These are phyloP conservation scores for Coriolopsis trogii DNA, from an alignment of 1,284 basidiomycete species.

Conservation along the genomic window DNA sequence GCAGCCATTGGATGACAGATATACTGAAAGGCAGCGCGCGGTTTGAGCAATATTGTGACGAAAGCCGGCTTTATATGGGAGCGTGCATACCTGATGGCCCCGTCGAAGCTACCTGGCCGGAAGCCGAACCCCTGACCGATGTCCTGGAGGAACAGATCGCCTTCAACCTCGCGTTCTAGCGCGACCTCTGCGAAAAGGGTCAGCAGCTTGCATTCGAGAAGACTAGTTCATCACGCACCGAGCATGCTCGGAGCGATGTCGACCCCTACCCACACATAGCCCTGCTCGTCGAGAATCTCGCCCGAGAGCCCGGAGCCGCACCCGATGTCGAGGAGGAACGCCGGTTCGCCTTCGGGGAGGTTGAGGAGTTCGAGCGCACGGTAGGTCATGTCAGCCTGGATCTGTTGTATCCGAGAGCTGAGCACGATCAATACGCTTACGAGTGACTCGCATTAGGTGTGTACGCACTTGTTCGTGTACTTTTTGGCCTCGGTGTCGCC, in stretches of 20 bases:
- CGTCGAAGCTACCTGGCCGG: constrained; percentile 95
- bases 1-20: constrained; percentile 97
- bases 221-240: constrained; percentile 53
- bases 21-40: constrained; percentile 58
- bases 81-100: constrained; percentile 91
- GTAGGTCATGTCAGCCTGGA: constrained; percentile 98
- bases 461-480: constrained; percentile 90
- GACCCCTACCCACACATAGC: constrained; percentile 93
- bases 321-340: constrained; percentile 93
- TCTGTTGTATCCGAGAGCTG: constrained; percentile 94
- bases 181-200: constrained; percentile 76
- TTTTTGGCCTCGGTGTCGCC: constrained; percentile 94
- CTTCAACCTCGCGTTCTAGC: constrained; percentile 90
- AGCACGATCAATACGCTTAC: constrained; percentile 7
- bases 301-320: constrained; percentile 99
- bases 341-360: constrained; percentile 75
- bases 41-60: not conserved
- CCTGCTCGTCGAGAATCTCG: constrained; percentile 94
- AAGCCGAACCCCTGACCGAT: constrained; percentile 95
- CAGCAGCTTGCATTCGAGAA: not conserved
- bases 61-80: not conserved
- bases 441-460: not conserved
- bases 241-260: constrained; percentile 98
- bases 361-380: constrained; percentile 92
- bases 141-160: constrained; percentile 91